Conservation (phyloP, 176 grass and related monocot genomes). For the Musa itinerans region DNA sequence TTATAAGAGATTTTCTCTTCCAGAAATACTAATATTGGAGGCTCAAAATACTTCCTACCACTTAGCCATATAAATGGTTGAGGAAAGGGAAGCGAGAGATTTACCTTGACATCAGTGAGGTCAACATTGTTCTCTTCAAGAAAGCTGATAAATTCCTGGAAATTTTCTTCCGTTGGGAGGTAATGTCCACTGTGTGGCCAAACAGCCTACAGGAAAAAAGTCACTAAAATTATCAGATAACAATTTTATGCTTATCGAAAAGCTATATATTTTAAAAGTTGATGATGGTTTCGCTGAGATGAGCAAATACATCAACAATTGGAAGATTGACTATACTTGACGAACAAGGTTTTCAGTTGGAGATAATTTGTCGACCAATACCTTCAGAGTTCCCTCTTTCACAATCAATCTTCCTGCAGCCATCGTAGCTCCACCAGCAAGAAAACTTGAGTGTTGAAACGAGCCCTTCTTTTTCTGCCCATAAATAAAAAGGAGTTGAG, state of each 20-base stretch:
- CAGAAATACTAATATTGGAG: no score
- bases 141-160: conserved; percentile 9
- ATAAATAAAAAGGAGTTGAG: background rate
- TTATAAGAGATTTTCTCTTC: no score
- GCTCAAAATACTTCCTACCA: no score
- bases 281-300: background rate
- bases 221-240: background rate
- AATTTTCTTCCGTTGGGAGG: conserved; percentile 16
- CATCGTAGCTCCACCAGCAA: conserved; percentile 52
- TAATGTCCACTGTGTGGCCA: conserved; percentile 21
- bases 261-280: no score
- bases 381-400: conserved; percentile 69
- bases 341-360: background rate
- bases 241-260: background rate
- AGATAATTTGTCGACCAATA: background rate
- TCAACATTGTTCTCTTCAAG: conserved; percentile 12
- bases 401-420: conserved; percentile 78
- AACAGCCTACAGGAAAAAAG: background rate
- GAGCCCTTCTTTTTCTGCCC: conserved; percentile 92
- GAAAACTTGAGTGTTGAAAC: conserved; percentile 33
- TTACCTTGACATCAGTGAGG: conserved; percentile 14
- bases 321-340: background rate
- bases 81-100: background rate
- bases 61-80: background rate
- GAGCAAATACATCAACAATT: background rate